Conservation (phyloP, 23 red algal genomes). For the Gracilaria vermiculophylla region DNA sequence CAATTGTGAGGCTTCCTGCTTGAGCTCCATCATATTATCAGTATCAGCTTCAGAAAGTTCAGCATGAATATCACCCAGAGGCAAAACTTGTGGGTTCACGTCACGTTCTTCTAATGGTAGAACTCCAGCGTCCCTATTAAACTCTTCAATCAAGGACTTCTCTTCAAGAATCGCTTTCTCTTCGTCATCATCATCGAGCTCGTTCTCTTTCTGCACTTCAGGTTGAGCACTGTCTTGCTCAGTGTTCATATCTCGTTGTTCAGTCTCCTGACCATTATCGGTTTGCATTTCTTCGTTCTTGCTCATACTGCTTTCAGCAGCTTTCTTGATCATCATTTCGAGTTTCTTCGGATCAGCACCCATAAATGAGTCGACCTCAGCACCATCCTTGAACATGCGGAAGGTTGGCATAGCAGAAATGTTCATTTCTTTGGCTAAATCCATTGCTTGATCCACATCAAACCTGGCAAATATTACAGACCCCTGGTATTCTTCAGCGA, state of each 20-base stretch:
- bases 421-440: slow-evolving; percentile 35
- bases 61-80: background rate
- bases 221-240: background rate
- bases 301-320: background rate
- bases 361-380: slow-evolving; percentile 1
- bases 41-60: slow-evolving; percentile 31
- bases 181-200: background rate
- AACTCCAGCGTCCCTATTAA: slow-evolving; percentile 6
- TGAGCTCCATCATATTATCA: slow-evolving; percentile 22
- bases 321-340: slow-evolving; percentile 43
- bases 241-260: background rate
- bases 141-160: background rate
- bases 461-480: background rate
- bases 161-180: background rate
- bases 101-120: background rate
- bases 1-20: slow-evolving; percentile 25
- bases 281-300: background rate
- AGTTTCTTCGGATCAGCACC: slow-evolving; percentile 46
- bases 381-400: slow-evolving; percentile 18
- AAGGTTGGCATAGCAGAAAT: slow-evolving; percentile 60
- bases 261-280: background rate
- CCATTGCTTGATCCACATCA: slow-evolving; percentile 9
- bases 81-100: background rate
- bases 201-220: background rate
- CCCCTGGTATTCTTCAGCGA: slow-evolving; percentile 22